Conservation (phyloP, 1,284 basidiomycete species). For the Athelia psychrophila region DNA sequence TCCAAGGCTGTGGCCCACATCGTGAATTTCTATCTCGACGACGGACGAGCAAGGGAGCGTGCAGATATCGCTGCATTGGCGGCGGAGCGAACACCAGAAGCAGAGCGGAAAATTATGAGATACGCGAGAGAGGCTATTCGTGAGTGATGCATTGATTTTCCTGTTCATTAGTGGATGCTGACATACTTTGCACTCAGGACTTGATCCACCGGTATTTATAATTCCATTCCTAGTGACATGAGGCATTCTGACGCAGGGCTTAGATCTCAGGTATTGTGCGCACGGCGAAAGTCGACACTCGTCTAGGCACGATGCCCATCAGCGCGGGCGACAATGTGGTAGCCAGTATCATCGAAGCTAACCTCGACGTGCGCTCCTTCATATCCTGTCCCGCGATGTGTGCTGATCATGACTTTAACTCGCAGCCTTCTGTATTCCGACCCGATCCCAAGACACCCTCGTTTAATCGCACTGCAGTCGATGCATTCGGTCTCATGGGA, state of each 20-base stretch:
- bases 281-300: constrained; percentile 28
- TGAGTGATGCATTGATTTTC: background rate
- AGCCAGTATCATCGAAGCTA: constrained; percentile 40
- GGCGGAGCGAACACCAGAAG: constrained; percentile 19
- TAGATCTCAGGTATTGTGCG: constrained; percentile 41
- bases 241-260: constrained; percentile 1
- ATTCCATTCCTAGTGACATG: background rate
- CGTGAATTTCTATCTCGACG: constrained; percentile 61
- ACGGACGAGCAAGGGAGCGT: constrained; percentile 34
- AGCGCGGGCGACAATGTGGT: constrained; percentile 33
- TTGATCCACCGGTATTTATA: constrained; percentile 25
- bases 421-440: background rate
- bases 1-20: constrained; percentile 55
- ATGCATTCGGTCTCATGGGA: background rate
- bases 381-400: background rate
- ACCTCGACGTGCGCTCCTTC: constrained; percentile 33
- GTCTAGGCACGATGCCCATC: constrained; percentile 21
- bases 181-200: constrained; percentile 13
- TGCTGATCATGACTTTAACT: background rate
- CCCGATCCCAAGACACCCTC: background rate
- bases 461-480: background rate
- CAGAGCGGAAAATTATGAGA: constrained; percentile 32
- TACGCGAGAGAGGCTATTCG: constrained; percentile 51
- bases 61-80: constrained; percentile 41
- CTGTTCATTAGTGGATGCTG: background rate